Evolutionary conservation across 2,329 filamentous ascomycete species (phyloP).

Genomic region (Botrytis fabae): DNA sequence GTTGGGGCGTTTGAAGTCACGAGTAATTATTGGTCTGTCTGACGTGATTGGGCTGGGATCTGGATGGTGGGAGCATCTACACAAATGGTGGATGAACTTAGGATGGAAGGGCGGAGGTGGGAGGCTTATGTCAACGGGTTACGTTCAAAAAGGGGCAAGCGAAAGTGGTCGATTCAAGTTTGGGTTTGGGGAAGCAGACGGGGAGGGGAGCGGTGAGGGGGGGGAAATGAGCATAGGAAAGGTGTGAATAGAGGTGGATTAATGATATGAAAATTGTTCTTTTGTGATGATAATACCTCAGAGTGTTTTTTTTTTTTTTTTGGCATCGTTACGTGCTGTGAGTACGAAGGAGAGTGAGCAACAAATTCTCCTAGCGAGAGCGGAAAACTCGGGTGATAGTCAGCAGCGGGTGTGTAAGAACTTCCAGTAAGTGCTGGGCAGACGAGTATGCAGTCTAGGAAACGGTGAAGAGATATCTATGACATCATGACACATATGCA

Average conservation of each 20-base stretch:
- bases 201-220: not conserved
- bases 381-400: not conserved
- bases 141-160: slow-evolving; percentile 2
- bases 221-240: not conserved
- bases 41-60: not conserved
- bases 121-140: not conserved
- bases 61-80: slow-evolving; percentile 1
- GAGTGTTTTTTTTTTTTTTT: not conserved
- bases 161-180: slow-evolving; percentile 12
- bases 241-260: slow-evolving; percentile 5
- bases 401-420: not conserved
- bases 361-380: not conserved
- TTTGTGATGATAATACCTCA: not conserved
- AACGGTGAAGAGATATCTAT: not conserved
- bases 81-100: slow-evolving; percentile 9
- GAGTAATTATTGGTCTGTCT: slow-evolving; percentile 12
- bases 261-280: slow-evolving; percentile 11
- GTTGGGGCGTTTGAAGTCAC: slow-evolving; percentile 11
- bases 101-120: not conserved
- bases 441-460: not conserved
- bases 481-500: not conserved
- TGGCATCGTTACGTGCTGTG: not conserved
- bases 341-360: not conserved
- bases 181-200: not conserved
- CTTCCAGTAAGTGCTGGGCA: not conserved